Base-by-base conservation (phyloP, 202 grass and related monocot genomes). In the Musa balbisiana region DNA sequence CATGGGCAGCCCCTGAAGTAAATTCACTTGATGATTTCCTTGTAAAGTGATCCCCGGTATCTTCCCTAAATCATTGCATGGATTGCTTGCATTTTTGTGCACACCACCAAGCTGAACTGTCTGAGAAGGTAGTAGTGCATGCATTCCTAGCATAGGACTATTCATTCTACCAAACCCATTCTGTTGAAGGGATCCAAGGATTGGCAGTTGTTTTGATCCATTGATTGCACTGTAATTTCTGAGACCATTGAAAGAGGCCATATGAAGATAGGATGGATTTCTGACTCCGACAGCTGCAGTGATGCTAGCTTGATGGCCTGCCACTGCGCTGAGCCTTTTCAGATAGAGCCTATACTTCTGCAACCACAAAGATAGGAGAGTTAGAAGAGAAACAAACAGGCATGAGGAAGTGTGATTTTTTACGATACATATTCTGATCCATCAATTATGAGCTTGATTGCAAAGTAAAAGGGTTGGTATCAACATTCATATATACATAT, bases 261-360 rank as follows among this genome's bases (percentile, higher is more conserved):
- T 89, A 80, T 88, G 84, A 52, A 86, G 77, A 77, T 83, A 87
- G 73, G 86, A 79, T 19, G 86, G 69, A 78, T 78, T 88, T 74
- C 89, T 83, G 51, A 85, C 80, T 76, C 24, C 58, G 14, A 92
- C 85, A 82, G 83, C 85, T 24, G 83, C 81, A 71, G 62, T 22
- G 27, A 73, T 75, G 73, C 87, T 25, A 33, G 53, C 1, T 8
- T 33, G 25, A 16, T 10, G 84, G 62, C 56, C 55, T 21, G 80
- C 73, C 51, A 68, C 55, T 29, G 13, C 8, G 67, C 55, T 80
- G 27, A 82, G 0, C 43, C 81, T 84, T 67, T 88, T 92, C 24
- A 90, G 52, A 71, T 82, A 82, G 19, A 85, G 66, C 21, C 95
- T 81, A 62, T 99, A 90, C 80, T 99, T 99, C 95, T 99, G 89